Evolutionary conservation across 2,329 filamentous ascomycete species (phyloP).

Genomic region (Cyanodermella asteris): DNA sequence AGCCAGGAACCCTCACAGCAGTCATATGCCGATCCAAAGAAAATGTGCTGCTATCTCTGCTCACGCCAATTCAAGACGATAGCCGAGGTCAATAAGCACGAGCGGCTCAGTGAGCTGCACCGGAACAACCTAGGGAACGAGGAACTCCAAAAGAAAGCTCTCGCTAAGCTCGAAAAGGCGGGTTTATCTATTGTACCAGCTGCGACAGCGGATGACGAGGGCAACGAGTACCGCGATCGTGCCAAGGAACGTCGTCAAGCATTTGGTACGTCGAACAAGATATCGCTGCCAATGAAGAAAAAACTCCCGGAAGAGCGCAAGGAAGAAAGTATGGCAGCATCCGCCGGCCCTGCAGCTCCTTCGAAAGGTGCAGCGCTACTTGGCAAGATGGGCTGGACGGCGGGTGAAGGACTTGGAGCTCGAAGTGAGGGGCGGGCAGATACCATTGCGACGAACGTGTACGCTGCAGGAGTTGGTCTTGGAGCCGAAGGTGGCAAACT

Average conservation of each 20-base stretch:
- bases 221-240: constrained; percentile 23
- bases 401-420: constrained; percentile 24
- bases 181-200: too few species aligned
- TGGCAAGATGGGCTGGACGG: constrained; percentile 29
- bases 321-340: constrained; percentile 14
- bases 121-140: constrained; percentile 31
- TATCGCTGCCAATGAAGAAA: constrained; percentile 10
- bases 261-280: constrained; percentile 17
- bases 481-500: constrained; percentile 27
- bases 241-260: constrained; percentile 23
- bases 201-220: constrained; percentile 8
- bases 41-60: constrained; percentile 40
- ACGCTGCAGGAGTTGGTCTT: constrained; percentile 26
- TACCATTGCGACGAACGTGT: constrained; percentile 25
- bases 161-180: constrained; percentile 16
- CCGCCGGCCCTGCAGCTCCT: constrained; percentile 12
- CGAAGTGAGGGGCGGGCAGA: constrained; percentile 25
- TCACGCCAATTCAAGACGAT: constrained; percentile 33
- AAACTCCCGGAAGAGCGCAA: constrained; percentile 13
- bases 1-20: constrained; percentile 20
- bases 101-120: constrained; percentile 35
- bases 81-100: constrained; percentile 35
- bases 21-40: constrained; percentile 38
- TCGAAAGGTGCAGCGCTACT: constrained; percentile 29
- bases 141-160: constrained; percentile 17